Conservation (phyloP, 1,284 basidiomycete species). For the Peniophora sp. region DNA sequence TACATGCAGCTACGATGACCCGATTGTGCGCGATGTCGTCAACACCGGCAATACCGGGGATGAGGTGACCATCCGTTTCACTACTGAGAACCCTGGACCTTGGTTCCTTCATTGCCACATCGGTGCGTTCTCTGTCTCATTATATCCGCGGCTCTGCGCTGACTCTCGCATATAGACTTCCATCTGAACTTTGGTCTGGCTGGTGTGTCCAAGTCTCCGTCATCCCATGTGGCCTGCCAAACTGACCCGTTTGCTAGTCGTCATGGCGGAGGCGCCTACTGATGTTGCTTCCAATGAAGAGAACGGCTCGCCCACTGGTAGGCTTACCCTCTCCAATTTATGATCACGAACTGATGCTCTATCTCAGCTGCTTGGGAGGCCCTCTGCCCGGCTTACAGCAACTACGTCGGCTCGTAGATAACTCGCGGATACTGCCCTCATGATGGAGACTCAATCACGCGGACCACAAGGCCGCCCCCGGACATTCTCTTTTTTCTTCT, state of each 20-base stretch:
- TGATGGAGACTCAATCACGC: too few species aligned
- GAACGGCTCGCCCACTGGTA: neutral
- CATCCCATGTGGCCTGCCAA: too few species aligned
- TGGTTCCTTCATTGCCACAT: conserved; percentile 23
- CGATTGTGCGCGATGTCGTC: conserved; percentile 19
- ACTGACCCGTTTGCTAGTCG: conserved; percentile 19
- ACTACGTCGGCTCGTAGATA: neutral
- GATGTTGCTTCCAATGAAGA: conserved; percentile 7
- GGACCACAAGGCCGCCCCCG: too few species aligned
- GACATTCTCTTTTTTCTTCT: too few species aligned
- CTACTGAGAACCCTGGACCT: conserved; percentile 19
- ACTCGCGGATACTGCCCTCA: too few species aligned
- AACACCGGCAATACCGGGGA: conserved; percentile 13
- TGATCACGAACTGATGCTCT: neutral
- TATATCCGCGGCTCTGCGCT: neutral
- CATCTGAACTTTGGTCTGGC: too few species aligned
- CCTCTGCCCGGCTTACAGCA: neutral
- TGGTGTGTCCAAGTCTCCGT: too few species aligned
- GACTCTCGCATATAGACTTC: neutral
- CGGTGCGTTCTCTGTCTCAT: conserved; percentile 15
- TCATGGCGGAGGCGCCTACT: conserved; percentile 20
- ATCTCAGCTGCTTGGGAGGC: neutral
- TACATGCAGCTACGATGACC: conserved; percentile 30
- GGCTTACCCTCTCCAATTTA: neutral
- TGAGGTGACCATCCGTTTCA: conserved; percentile 20